Base-by-base conservation (phyloP, 1,139 yeast species). In the Candida mesenterica region DNA sequence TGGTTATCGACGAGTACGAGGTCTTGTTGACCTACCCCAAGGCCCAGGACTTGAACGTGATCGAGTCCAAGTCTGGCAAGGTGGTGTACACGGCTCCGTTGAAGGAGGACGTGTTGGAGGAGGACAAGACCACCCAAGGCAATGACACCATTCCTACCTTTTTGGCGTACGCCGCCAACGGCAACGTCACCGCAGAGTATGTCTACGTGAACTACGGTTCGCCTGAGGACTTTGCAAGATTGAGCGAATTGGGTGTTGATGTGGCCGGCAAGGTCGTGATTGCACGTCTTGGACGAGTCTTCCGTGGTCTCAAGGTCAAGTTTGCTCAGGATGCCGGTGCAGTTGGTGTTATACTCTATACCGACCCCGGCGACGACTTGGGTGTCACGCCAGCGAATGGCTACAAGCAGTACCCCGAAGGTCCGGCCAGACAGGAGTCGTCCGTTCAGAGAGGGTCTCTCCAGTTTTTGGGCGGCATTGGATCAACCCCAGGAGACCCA, bases 401-500 rank as follows among this genome's bases (percentile, higher is more conserved):
- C 0, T 68, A 53, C 44, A 55, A 68, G 44, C 72, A 64, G 44
- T 68, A 67, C 40, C 75, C 75, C 3, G 33, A 51, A 5, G 75
- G 75, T 3, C 73, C 73, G 13, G 75, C 75, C 1, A 60, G 75
- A 49, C 74, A 69, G 37, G 74, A 68, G 42, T 62, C 70, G 34
- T 62, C 74, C 1, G 58, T 55, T 4, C 59, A 54, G 64, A 72
- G 96, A 52, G 96, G 96, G 1, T 80, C 90, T 40, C 90, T 82
- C 3, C 86, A 80, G 57, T 88, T 81, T 52, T 65, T 88, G 36
- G 84, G 95, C 2, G 75, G 74, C 31, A 64, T 70, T 4, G 71
- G 69, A 5, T 53, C 68, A 12, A 58, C 71, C 29, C 95, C 96
- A 1, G 96, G 96, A 32, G 96, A 89, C 53, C 96, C 96, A 28